Evolutionary conservation across 805 yeast species (phyloP).

Genomic region (Starmerella kuoi): DNA sequence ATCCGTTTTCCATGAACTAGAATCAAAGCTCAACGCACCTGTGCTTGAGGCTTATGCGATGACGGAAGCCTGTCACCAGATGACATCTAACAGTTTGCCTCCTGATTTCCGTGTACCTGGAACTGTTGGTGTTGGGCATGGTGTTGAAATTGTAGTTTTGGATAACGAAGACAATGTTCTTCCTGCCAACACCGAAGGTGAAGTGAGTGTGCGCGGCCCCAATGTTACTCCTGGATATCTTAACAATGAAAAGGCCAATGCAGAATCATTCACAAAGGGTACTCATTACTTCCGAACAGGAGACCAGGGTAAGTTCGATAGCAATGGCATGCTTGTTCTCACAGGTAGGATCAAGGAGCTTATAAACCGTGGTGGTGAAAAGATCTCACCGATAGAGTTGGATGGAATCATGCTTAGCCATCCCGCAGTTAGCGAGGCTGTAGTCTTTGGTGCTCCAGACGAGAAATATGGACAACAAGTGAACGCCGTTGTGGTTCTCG

Average conservation of each 20-base stretch:
- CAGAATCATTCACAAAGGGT: constrained; percentile 50
- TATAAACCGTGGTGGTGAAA: constrained; percentile 69
- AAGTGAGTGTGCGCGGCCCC: constrained; percentile 53
- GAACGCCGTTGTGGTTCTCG: constrained; percentile 54
- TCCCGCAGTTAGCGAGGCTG: constrained; percentile 57
- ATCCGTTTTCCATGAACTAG: constrained; percentile 46
- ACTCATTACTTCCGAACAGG: constrained; percentile 56
- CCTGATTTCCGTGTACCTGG: constrained; percentile 56
- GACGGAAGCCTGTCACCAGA: constrained; percentile 75
- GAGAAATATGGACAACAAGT: constrained; percentile 60
- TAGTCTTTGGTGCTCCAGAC: constrained; percentile 56
- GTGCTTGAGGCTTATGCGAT: constrained; percentile 68
- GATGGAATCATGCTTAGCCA: constrained; percentile 50
- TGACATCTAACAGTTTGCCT: constrained; percentile 59
- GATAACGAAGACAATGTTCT: constrained; percentile 39
- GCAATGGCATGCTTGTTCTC: constrained; percentile 45
- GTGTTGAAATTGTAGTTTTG: constrained; percentile 49
- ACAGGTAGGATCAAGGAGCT: constrained; percentile 66
- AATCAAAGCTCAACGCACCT: constrained; percentile 47
- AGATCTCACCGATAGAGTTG: constrained; percentile 60
- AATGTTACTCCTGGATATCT: constrained; percentile 63
- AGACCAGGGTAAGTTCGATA: constrained; percentile 55
- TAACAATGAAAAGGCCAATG: constrained; percentile 59
- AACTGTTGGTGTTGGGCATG: constrained; percentile 62
- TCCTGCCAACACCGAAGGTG: constrained; percentile 48